Conservation (phyloP, 2,329 filamentous ascomycete species). For the Aspergillus neotritici region DNA sequence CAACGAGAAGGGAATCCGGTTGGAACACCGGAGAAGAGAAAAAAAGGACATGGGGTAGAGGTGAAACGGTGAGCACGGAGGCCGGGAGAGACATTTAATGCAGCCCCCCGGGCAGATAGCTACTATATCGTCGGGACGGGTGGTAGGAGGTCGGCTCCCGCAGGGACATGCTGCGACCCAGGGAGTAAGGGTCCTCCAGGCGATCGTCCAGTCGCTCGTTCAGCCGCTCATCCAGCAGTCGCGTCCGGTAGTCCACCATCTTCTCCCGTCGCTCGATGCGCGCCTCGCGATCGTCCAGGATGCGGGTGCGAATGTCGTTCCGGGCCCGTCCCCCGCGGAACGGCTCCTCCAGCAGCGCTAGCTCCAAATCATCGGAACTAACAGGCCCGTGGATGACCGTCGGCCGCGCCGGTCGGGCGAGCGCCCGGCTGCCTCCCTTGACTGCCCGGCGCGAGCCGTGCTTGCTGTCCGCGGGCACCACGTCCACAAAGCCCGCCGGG, state of each 20-base stretch:
- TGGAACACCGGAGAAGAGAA: background rate
- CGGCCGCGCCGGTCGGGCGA: slow-evolving; percentile 13
- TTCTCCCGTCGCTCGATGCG: slow-evolving; percentile 21
- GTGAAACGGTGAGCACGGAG: background rate
- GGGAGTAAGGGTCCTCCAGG: slow-evolving; percentile 7
- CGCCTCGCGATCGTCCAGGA: slow-evolving; percentile 25
- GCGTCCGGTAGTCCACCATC: slow-evolving; percentile 15
- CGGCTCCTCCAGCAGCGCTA: slow-evolving; percentile 7
- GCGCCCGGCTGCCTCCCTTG: slow-evolving; percentile 9
- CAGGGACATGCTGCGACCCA: slow-evolving; percentile 13
- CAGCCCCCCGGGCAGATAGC: slow-evolving; percentile 7
- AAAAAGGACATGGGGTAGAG: slow-evolving; percentile 2
- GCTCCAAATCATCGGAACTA: slow-evolving; percentile 11
- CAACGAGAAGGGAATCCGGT: slow-evolving; percentile 2
- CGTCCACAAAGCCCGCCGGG: slow-evolving; percentile 16
- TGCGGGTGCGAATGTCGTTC: slow-evolving; percentile 24
- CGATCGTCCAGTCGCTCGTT: slow-evolving; percentile 13
- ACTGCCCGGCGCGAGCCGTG: slow-evolving; percentile 3
- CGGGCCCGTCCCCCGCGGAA: slow-evolving; percentile 8
- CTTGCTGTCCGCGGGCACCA: slow-evolving; percentile 21
- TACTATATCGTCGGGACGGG: slow-evolving; percentile 8
- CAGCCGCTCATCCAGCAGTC: slow-evolving; percentile 17
- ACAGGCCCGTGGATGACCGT: slow-evolving; percentile 15
- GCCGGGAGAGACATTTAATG: slow-evolving; percentile 1
- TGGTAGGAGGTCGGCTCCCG: slow-evolving; percentile 14